Conservation (phyloP, 176 grass and related monocot species). For the Aegilops longissima region DNA sequence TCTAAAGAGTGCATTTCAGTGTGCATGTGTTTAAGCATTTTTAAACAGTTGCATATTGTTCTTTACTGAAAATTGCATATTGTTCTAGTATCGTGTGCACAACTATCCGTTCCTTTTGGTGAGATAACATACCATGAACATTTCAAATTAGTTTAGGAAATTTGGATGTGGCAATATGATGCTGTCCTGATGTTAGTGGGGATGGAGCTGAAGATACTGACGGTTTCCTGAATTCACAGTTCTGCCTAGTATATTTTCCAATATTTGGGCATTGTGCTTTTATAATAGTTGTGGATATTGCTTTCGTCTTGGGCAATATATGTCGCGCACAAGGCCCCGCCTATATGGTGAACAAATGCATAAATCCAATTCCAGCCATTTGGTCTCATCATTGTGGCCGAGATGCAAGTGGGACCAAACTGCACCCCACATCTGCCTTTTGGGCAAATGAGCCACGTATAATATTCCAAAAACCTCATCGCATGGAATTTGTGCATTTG, state of each 20-base stretch:
- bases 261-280: background rate
- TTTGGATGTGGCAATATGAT: background rate
- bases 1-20: background rate
- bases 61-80: background rate
- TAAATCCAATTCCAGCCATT: background rate
- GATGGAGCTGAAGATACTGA: background rate
- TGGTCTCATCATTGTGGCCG: background rate
- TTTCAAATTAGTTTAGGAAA: background rate
- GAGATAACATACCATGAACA: background rate
- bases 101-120: background rate
- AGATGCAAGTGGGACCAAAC: background rate
- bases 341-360: constrained; percentile 1
- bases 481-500: background rate
- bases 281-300: background rate
- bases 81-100: background rate
- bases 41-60: background rate
- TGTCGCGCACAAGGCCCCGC: background rate
- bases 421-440: background rate
- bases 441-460: background rate
- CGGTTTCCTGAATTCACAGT: background rate
- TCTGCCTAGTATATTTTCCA: background rate
- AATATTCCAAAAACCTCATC: background rate
- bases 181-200: background rate
- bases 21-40: constrained; percentile 6
- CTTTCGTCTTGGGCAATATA: background rate